phyloP scores from a whole-genome alignment of 306 rosid genomes.

The Datisca glomerata region DNA sequence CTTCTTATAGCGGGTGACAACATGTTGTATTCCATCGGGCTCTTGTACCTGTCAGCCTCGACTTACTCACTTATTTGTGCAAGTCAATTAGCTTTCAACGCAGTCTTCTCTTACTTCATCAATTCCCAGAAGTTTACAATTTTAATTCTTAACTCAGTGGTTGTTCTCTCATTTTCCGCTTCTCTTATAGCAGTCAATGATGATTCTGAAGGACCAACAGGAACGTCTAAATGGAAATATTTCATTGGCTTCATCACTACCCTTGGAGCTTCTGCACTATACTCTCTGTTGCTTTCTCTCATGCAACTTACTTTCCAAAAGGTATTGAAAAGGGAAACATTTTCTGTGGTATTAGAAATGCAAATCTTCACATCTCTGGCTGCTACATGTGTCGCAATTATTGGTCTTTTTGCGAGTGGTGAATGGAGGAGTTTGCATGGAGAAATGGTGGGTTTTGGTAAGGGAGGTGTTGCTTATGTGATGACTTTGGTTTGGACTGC shows the following conservation, averaged over 20 bases:
- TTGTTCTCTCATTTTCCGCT: conserved; percentile 54
- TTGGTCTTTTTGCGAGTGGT: conserved; percentile 72
- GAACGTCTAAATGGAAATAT: conserved; percentile 31
- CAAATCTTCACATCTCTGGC: conserved; percentile 75
- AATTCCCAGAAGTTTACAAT: conserved; percentile 76
- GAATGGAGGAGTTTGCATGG: conserved; percentile 64
- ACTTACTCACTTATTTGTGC: conserved; percentile 84
- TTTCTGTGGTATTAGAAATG: conserved; percentile 80
- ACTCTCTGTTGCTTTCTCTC: conserved; percentile 74
- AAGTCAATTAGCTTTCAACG: conserved; percentile 78
- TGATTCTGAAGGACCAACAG: conserved; percentile 33
- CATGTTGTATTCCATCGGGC: conserved; percentile 71
- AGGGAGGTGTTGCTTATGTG: conserved; percentile 50
- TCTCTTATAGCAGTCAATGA: conserved; percentile 73
- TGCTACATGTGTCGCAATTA: conserved; percentile 45
- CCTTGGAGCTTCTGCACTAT: conserved; percentile 69
- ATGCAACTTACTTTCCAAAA: conserved; percentile 79
- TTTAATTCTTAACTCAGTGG: conserved; percentile 55
- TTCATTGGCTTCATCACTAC: conserved; percentile 57
- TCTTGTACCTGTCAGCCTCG: conserved; percentile 79
- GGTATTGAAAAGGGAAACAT: conserved; percentile 68
- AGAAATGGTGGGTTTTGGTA: conserved; percentile 49
- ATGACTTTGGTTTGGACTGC: conserved; percentile 73
- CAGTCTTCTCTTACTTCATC: conserved; percentile 72
- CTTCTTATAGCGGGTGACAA: conserved; percentile 57